These are phyloP conservation scores for Meyerozyma smithsonii DNA, from an alignment of 1,139 yeast species.

Conservation along the genomic window DNA sequence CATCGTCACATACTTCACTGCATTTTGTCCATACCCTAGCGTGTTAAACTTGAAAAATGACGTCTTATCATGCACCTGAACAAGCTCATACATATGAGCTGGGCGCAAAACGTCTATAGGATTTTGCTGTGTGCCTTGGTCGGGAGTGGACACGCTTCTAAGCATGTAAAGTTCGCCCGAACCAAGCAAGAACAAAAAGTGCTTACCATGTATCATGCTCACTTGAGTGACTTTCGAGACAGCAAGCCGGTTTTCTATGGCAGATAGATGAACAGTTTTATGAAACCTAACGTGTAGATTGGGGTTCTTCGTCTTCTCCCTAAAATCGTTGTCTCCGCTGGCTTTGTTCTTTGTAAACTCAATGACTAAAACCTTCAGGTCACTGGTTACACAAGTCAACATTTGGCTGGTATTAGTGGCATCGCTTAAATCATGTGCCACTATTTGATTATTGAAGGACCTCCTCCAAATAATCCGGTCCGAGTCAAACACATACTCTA, in stretches of 20 bases:
- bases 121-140: slow-evolving; percentile 8
- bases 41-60: slow-evolving; percentile 29
- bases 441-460: slow-evolving; percentile 26
- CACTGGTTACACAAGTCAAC: slow-evolving; percentile 28
- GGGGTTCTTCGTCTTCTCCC: slow-evolving; percentile 13
- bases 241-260: slow-evolving; percentile 24
- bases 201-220: slow-evolving; percentile 25
- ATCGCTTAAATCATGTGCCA: slow-evolving; percentile 20
- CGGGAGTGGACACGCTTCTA: slow-evolving; percentile 22
- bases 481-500: slow-evolving; percentile 30
- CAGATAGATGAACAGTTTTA: slow-evolving; percentile 34
- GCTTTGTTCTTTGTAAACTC: slow-evolving; percentile 18
- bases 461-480: slow-evolving; percentile 41
- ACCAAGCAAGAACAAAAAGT: slow-evolving; percentile 31
- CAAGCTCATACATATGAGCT: slow-evolving; percentile 35
- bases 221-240: slow-evolving; percentile 23
- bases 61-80: slow-evolving; percentile 25
- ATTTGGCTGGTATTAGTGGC: slow-evolving; percentile 12
- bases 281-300: slow-evolving; percentile 28
- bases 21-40: slow-evolving; percentile 15
- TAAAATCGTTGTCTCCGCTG: neutral
- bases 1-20: slow-evolving; percentile 20
- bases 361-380: slow-evolving; percentile 27
- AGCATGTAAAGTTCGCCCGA: slow-evolving; percentile 38
- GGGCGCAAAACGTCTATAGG: slow-evolving; percentile 16